Percentiles rank a stretch among this genome's conserved stretches.
phyloP scores from a whole-genome alignment of 2,329 filamentous ascomycete species.

The Aureobasidium sp. region DNA sequence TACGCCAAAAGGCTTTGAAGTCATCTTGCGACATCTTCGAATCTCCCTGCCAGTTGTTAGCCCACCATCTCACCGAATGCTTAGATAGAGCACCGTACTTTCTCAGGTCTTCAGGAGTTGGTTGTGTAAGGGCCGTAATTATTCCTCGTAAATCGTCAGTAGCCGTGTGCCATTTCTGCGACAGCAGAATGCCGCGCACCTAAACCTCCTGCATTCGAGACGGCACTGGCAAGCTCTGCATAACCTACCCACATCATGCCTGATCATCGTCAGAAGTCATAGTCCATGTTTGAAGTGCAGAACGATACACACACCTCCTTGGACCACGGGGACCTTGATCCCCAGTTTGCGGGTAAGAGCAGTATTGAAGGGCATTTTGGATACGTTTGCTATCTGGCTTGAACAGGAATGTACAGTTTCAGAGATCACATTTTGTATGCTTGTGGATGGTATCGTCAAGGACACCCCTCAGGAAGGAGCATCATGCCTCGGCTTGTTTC shows the following conservation, averaged over 20 bases:
- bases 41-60: conserved; percentile 54
- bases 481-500: conserved; percentile 5
- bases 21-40: conserved; percentile 73
- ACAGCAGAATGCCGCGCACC: conserved; percentile 47
- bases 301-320: conserved; percentile 52
- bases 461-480: not conserved
- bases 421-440: not conserved
- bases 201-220: conserved; percentile 74
- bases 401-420: not conserved
- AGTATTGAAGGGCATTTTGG: conserved; percentile 57
- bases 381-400: not conserved
- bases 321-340: conserved; percentile 66
- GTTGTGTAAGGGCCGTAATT: conserved; percentile 82
- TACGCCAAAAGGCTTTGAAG: conserved; percentile 75
- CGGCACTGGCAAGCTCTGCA: conserved; percentile 67
- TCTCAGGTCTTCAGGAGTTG: conserved; percentile 82
- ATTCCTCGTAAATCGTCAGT: no score
- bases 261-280: not conserved
- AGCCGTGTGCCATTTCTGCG: no score
- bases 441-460: not conserved
- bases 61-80: no score
- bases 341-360: conserved; percentile 56
- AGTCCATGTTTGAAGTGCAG: no score
- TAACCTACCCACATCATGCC: conserved; percentile 77
- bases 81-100: conserved; percentile 34